These are phyloP conservation scores for Astragalus membranaceus DNA, from an alignment of 306 rosid genomes.

Conservation along the genomic window DNA sequence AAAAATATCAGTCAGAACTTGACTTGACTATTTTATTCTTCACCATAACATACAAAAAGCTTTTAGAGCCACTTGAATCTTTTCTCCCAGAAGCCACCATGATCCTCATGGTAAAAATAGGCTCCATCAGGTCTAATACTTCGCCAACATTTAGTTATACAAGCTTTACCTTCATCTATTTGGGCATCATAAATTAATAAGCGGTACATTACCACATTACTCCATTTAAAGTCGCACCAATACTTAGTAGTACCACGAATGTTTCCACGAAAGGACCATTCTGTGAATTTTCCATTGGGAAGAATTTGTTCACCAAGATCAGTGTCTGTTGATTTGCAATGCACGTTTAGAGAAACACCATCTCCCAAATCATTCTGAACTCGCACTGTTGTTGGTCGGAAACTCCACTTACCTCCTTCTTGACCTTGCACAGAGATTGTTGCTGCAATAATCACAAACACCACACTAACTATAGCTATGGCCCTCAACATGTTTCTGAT, in stretches of 20 bases:
- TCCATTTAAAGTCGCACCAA: not conserved
- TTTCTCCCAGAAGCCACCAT: not conserved
- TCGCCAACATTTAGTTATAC: not conserved
- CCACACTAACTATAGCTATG: not conserved
- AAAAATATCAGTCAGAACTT: too few relatives aligned
- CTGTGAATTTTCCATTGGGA: not conserved
- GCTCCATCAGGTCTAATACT: not conserved
- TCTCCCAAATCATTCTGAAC: not conserved
- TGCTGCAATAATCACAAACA: not conserved
- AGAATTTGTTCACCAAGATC: not conserved
- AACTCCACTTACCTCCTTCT: not conserved
- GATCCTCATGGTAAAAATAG: not conserved
- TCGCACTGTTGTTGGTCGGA: not conserved
- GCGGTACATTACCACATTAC: too few relatives aligned
- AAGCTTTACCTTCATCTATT: accelerated
- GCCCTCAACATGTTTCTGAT: not conserved
- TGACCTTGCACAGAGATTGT: not conserved
- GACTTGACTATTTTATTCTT: too few relatives aligned
- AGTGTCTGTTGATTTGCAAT: not conserved
- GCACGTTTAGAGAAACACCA: not conserved
- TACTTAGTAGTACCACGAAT: not conserved
- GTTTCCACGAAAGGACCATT: not conserved
- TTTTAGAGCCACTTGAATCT: not conserved
- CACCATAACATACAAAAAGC: too few relatives aligned
- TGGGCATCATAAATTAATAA: too few relatives aligned